Evolutionary conservation across 2,329 filamentous ascomycete species (phyloP).

Genomic region (Xylogone sp.): DNA sequence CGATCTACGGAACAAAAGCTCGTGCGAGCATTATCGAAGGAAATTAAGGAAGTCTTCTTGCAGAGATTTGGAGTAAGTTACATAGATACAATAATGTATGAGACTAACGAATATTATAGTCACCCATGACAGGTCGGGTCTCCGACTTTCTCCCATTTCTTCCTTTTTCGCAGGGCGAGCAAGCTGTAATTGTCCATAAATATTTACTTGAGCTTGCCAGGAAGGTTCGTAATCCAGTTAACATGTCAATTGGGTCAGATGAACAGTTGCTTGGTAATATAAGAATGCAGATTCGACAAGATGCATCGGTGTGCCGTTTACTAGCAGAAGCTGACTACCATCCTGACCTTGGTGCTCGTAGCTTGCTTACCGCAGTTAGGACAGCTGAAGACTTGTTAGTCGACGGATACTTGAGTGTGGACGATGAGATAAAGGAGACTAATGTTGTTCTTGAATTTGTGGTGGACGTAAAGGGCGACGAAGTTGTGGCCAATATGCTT

Average conservation of each 20-base stretch:
- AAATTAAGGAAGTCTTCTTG: constrained; percentile 22
- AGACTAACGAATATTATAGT: constrained; percentile 14
- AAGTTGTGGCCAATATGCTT: constrained; percentile 8
- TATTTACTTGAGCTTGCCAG: constrained; percentile 33
- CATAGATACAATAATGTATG: neutral
- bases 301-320: constrained; percentile 27
- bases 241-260: constrained; percentile 19
- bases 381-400: constrained; percentile 21
- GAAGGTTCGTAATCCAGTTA: constrained; percentile 23
- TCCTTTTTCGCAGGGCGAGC: constrained; percentile 35
- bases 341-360: constrained; percentile 31
- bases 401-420: constrained; percentile 25
- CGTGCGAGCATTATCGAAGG: constrained; percentile 18
- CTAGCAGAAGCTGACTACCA: constrained; percentile 29
- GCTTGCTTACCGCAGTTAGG: constrained; percentile 23
- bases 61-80: constrained; percentile 18
- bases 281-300: constrained; percentile 23
- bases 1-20: constrained; percentile 11
- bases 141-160: constrained; percentile 38
- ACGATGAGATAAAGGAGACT: constrained; percentile 26
- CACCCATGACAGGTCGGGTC: constrained; percentile 39
- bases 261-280: constrained; percentile 31
- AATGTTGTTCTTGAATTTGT: constrained; percentile 14
- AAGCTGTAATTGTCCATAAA: constrained; percentile 39
- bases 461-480: constrained; percentile 16